Conservation (phyloP, 805 yeast species). For the Zygotorulaspora sp. region DNA sequence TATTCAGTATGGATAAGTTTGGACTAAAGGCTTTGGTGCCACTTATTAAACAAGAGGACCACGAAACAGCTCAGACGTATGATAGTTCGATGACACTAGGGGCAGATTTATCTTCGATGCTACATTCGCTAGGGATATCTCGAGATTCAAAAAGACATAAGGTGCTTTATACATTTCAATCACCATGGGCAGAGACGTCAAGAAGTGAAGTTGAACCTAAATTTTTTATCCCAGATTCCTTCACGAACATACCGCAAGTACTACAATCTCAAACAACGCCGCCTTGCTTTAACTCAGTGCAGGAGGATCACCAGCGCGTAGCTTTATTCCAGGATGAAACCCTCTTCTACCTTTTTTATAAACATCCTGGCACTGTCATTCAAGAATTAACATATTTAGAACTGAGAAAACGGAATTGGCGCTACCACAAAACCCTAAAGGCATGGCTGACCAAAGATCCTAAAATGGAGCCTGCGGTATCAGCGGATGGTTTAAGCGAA, state of each 20-base stretch:
- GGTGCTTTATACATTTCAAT: conserved; percentile 55
- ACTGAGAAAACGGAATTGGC: conserved; percentile 89
- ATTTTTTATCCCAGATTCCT: conserved; percentile 59
- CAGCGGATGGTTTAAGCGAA: conserved; percentile 70
- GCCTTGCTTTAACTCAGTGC: conserved; percentile 34
- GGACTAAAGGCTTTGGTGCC: conserved; percentile 34
- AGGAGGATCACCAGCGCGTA: conserved; percentile 43
- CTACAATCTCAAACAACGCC: conserved; percentile 30
- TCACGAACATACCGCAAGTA: conserved; percentile 36
- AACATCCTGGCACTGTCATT: conserved; percentile 85
- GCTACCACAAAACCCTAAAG: conserved; percentile 91
- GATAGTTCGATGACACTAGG: conserved; percentile 36
- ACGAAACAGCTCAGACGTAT: conserved; percentile 21
- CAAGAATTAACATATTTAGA: conserved; percentile 94
- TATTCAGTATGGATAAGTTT: conserved; percentile 32
- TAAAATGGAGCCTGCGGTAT: conserved; percentile 78
- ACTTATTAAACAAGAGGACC: conserved; percentile 29
- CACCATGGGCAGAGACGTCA: conserved; percentile 94
- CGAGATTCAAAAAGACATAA: conserved; percentile 22
- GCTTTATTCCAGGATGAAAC: conserved; percentile 82
- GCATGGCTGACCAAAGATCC: conserved; percentile 97
- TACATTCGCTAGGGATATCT: conserved; percentile 33
- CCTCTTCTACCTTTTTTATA: conserved; percentile 85
- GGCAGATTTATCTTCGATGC: conserved; percentile 33
- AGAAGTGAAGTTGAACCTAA: conserved; percentile 87